phyloP scores from a whole-genome alignment of 2,329 filamentous ascomycete genomes.

The Fusarium compactum region DNA sequence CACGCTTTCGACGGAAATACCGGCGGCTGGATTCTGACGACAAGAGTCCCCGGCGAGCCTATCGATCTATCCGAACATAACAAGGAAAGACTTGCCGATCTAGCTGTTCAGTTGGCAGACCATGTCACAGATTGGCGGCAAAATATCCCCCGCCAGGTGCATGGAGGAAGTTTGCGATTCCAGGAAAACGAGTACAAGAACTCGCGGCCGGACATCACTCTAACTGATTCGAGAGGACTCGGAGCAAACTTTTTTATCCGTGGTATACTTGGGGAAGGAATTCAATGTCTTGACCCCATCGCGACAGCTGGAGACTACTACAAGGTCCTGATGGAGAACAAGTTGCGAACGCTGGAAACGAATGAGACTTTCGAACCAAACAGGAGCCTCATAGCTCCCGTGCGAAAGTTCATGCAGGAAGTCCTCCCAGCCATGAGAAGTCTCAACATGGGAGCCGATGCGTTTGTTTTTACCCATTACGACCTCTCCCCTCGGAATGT shows the following conservation, averaged over 20 bases:
- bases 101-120: slow-evolving; percentile 9
- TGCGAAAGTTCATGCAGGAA: not conserved
- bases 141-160: not conserved
- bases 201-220: not conserved
- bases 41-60: not conserved
- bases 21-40: slow-evolving; percentile 22
- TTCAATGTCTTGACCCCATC: fast-evolving
- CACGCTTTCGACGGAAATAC: not conserved
- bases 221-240: fast-evolving
- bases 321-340: not conserved
- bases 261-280: not conserved
- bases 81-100: not conserved
- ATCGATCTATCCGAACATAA: not conserved
- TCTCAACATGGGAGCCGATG: not conserved
- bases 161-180: slow-evolving; percentile 3
- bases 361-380: not conserved
- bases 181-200: not conserved
- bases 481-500: slow-evolving; percentile 21
- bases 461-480: slow-evolving; percentile 16
- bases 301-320: not conserved
- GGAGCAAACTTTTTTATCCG: not conserved
- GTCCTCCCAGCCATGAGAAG: fast-evolving
- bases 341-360: not conserved
- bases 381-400: not conserved
- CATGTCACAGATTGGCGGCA: not conserved